Base-by-base conservation (phyloP, 108 stramenopile species). In the Chaetoceros tenuissimus region DNA sequence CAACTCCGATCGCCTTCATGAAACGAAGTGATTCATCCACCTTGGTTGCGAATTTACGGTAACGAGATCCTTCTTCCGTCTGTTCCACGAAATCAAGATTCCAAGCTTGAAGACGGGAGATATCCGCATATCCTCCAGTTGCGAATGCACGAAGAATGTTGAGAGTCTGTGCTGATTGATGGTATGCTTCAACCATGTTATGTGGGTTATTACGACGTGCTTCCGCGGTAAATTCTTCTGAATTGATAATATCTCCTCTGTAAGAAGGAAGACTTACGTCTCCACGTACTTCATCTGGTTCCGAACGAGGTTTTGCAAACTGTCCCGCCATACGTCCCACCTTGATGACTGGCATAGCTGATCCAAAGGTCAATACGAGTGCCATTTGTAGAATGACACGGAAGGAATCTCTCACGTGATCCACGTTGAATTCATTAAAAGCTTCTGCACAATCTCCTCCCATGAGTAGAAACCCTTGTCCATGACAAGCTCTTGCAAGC, bases 381-480 rank as follows among this genome's bases (percentile, higher is more conserved):
- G 95, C 74, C 98, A 97, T 97, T 72, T 94, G 92, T 60, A 94
- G 66, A 24, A 94, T 64, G 31, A 94, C 82, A 31, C 93, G 83
- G 80, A 97, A 96, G 53, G 94, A 91, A 65, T 95, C 96, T 28
- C 96, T 83, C 28, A 96, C 80, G 57, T 95, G 93, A 73, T 95
- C 90, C 16, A 91, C 94, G 63, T 88, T 86, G 78, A 92, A 94
- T 62, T 94, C 87, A 50, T 89, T 77, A 65, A 97, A 96, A 58
- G 84, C 74, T 69, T 97, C 96, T 23, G 98, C 97, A 71, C 97
- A 99, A 73, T 99, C 98, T 10, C 98, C 98, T 13, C 97, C 98
- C 93, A 98, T 97, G 50, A 99, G 79, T 47, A 99, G 73, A 64
- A 99, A 97, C 31, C 96, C 94, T 66, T 98, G 89, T 18, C 98